phyloP scores from a whole-genome alignment of 371 early-diverging fungal species.

The Mortierella sp. region DNA sequence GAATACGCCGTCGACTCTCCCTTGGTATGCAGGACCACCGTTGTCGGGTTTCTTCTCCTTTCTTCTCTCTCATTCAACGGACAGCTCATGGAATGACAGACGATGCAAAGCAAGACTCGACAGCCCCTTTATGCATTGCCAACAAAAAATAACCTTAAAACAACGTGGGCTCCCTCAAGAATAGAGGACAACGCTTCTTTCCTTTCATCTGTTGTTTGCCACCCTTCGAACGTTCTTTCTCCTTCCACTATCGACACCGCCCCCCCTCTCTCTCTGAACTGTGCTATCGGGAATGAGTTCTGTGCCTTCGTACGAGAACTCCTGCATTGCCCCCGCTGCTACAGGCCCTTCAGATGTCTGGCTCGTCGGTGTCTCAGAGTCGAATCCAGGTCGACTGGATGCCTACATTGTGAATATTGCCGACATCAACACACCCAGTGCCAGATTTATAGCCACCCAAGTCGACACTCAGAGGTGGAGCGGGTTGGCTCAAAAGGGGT shows the following conservation, averaged over 20 bases:
- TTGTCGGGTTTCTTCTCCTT: too few relatives aligned
- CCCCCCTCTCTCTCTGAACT: too few relatives aligned
- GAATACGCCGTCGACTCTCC: too few relatives aligned
- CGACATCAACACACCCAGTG: conserved; percentile 29
- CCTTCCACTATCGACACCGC: background rate
- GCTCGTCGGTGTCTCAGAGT: conserved; percentile 22
- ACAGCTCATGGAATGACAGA: too few relatives aligned
- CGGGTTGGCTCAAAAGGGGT: conserved; percentile 19
- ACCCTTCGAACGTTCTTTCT: background rate
- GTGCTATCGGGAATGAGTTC: background rate
- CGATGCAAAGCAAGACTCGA: too few relatives aligned
- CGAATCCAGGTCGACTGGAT: conserved; percentile 19
- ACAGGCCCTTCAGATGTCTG: background rate
- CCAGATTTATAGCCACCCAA: conserved; percentile 10
- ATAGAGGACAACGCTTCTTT: too few relatives aligned
- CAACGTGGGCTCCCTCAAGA: too few relatives aligned
- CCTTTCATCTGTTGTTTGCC: too few relatives aligned
- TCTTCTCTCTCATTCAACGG: too few relatives aligned
- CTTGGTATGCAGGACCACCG: too few relatives aligned
- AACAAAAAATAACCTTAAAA: too few relatives aligned
- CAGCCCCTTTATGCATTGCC: too few relatives aligned
- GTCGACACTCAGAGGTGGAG: conserved; percentile 3
- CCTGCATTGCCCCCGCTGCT: conserved; percentile 11
- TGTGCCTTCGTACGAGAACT: conserved; percentile 9
- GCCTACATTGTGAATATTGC: conserved; percentile 19